Evolutionary conservation across 495 filamentous ascomycete genomes (phyloP), one percentile per base, ranked within the genome.

Genomic region (Achaetomiella virescens): DNA sequence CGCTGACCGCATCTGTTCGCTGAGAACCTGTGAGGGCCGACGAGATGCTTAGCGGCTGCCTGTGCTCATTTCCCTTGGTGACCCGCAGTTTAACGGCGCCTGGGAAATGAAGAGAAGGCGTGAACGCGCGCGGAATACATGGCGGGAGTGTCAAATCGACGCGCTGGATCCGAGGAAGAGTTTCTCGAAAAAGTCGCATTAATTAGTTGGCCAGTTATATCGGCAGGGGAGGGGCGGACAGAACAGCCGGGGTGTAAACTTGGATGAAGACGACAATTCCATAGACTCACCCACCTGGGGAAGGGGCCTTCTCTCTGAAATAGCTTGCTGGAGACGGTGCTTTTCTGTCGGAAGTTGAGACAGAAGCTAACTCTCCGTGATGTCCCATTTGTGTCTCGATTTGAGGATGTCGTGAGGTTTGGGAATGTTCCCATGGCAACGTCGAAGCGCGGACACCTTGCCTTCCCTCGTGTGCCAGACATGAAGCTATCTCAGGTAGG

Each of bases 71-170:
- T 41, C 17, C 38, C 38, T 8, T 5, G 33, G 54, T 21, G 46
- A 41, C 38, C 44, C 38, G 37, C 54, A 56, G 40, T 14, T 38
- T 43, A 54, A 47, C 57, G 50, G 60, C 59, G 55, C 56, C 52
- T 61, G 27, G 48, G 48, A 61, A 61, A 61, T 64, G 57, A 58
- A 48, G n/a, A 14, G 37, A 42, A 48, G 44, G 33, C 44, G 44
- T 33, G n/a, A 33, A n/a, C 10, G 17, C 21, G 54, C 36, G 45
- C 43, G 14, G 14, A 36, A 3, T 41, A 25, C 31, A 40, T 38
- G 17, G 61, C 57, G 57, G 41, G 47, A 55, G 7, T 38, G 37
- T 58, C 37, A 58, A 54, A 58, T n/a, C n/a, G 55, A 52, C 35
- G 31, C 41, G 49, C 46, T 42, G 54, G 43, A 52, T 55, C 21